Percentiles rank a stretch among this genome's conserved stretches.
These are phyloP conservation scores for Phaseolus coccineus DNA, from an alignment of 331 rosid genomes.

Conservation along the genomic window DNA sequence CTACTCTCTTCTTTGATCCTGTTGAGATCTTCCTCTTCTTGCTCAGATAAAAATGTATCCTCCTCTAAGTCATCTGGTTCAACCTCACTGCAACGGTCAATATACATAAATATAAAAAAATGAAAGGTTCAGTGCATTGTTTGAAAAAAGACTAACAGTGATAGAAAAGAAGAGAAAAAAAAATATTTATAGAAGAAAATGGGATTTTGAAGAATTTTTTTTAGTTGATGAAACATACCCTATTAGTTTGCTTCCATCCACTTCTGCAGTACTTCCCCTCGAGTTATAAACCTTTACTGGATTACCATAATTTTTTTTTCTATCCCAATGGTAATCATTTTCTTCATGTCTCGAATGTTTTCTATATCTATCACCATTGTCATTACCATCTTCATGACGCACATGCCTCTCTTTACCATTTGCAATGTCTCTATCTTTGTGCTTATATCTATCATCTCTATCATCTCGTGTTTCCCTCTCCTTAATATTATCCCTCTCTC, in stretches of 20 bases:
- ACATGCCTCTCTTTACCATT: conserved; percentile 53
- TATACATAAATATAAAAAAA: conserved; percentile 2
- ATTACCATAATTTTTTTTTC: conserved; percentile 50
- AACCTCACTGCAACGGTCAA: conserved; percentile 63
- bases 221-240: conserved; percentile 54
- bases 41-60: conserved; percentile 61
- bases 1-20: conserved; percentile 96
- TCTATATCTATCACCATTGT: conserved; percentile 54
- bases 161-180: neutral
- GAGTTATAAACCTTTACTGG: conserved; percentile 42
- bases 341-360: conserved; percentile 64
- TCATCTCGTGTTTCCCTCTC: conserved; percentile 63
- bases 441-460: conserved; percentile 53
- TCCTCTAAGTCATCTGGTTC: conserved; percentile 79
- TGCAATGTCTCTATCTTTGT: conserved; percentile 44
- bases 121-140: neutral
- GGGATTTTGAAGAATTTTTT: neutral
- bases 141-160: neutral
- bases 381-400: conserved; percentile 51
- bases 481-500: conserved; percentile 53
- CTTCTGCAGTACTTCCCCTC: conserved; percentile 45
- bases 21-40: conserved; percentile 92
- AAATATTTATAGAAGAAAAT: neutral
- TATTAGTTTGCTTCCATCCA: conserved; percentile 45
- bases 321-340: conserved; percentile 50